Evolutionary conservation across 192 early-diverging fungal genomes (phyloP).

Genomic region (Fimicolochytrium jonesii): DNA sequence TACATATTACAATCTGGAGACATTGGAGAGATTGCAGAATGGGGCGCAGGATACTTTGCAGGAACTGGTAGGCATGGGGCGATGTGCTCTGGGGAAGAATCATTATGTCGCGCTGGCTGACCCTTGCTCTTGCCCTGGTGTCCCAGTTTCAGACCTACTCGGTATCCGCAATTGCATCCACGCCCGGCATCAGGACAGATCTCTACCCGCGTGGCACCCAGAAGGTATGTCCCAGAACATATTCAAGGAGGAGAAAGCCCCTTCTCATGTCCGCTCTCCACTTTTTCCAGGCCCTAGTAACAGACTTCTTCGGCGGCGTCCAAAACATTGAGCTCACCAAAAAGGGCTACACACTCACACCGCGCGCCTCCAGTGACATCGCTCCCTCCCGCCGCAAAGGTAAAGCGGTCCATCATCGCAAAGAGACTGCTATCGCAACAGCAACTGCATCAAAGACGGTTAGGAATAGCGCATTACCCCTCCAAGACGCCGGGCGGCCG

Average conservation of each 20-base stretch:
- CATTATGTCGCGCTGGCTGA: no score
- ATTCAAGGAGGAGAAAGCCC: no score
- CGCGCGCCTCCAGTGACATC: neutral
- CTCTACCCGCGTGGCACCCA: conserved; percentile 73
- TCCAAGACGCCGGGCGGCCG: neutral
- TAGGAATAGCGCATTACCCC: neutral
- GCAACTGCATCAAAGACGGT: neutral
- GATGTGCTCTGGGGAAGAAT: no score
- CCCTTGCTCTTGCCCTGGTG: no score
- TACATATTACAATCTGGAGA: conserved; percentile 93
- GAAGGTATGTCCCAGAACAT: conserved; percentile 51
- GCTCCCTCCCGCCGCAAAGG: neutral
- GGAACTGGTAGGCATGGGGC: conserved; percentile 72
- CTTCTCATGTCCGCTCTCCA: neutral
- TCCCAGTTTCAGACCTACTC: conserved; percentile 79
- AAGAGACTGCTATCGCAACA: neutral
- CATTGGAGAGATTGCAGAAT: conserved; percentile 80
- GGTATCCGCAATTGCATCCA: conserved; percentile 66
- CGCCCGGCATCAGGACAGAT: conserved; percentile 81
- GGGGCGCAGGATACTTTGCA: conserved; percentile 70
- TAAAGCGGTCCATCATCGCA: neutral
- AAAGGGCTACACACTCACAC: conserved; percentile 4
- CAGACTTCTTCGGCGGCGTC: conserved; percentile 96
- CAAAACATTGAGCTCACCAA: conserved; percentile 82
- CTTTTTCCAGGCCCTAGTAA: conserved; percentile 59